Percentiles rank a stretch among this genome's conserved stretches.
phyloP scores from a whole-genome alignment of 345 rosid genomes.

The Eucalyptus cloeziana region DNA sequence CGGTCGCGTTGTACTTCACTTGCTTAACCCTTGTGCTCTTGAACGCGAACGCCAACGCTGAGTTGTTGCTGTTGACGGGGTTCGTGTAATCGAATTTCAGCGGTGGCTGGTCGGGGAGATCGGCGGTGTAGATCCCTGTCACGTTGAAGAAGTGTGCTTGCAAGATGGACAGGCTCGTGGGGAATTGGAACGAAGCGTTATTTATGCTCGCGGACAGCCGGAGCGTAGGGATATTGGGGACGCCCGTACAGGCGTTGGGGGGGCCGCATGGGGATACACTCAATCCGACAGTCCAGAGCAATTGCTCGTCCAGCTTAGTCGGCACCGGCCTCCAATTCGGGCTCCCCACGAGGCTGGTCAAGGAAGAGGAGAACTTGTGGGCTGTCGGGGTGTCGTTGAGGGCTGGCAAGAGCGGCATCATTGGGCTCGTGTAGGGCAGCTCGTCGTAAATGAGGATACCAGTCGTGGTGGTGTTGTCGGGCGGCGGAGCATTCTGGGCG shows the following conservation, averaged over 20 bases:
- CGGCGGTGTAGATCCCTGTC: conserved; percentile 40
- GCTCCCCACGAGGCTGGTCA: conserved; percentile 25
- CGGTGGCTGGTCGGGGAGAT: conserved; percentile 60
- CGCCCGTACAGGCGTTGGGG: conserved; percentile 31
- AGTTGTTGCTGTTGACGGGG: neutral
- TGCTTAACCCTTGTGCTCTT: neutral
- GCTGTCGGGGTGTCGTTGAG: conserved; percentile 63
- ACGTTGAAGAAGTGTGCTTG: conserved; percentile 47
- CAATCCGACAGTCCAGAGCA: conserved; percentile 63
- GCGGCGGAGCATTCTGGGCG: neutral
- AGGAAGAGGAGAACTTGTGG: conserved; percentile 36
- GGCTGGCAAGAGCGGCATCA: conserved; percentile 60
- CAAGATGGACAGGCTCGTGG: conserved; percentile 33
- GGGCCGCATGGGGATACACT: conserved; percentile 26
- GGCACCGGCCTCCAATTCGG: conserved; percentile 75
- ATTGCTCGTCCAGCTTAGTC: conserved; percentile 38
- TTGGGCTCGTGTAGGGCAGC: neutral
- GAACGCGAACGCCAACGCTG: neutral
- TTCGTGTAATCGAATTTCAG: conserved; percentile 53
- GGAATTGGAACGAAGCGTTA: conserved; percentile 46
- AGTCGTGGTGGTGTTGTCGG: conserved; percentile 4
- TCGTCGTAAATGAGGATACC: neutral
- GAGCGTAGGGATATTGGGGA: neutral
- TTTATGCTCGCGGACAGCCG: conserved; percentile 61
- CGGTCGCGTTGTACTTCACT: neutral